Evolutionary conservation across 2,329 filamentous ascomycete genomes (phyloP), one percentile per base, ranked within the genome.

Genomic region (Emergomyces africanus): DNA sequence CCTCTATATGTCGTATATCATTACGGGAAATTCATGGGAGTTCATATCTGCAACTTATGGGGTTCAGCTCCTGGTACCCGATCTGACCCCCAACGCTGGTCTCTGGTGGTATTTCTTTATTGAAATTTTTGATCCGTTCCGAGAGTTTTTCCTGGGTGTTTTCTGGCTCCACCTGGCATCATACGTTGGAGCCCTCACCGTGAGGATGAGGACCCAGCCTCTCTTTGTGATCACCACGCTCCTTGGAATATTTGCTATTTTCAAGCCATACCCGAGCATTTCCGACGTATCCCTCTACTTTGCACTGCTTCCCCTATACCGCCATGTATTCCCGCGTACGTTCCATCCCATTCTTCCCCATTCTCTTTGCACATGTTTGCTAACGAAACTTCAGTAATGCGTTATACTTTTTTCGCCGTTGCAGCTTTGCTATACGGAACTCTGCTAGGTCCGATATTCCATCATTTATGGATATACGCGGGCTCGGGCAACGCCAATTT

Each of bases 41-140:
- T 99, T 97, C 68, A 74, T 97, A 23, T 75, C 81, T 8, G 90
- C 90, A 23, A 96, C 94, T 0, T 99, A 99, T 73, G 90, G 92
- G 65, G 89, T 95, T 53, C 91, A 96, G 66, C 81, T 99, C 42
- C 84, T 94, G 0, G 82, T 99, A 2, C 89, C 90, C 9, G 94
- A 99, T 70, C 80, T 99, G 46, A 95, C 92, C 0, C 94, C 94
- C 14, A 99, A 97, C 65, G 88, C 95, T 35, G 94, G 94, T 1
- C 79, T 99, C 1, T 99, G 94, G 94, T 99, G 94, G 94, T 99
- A 99, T 75, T 99, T 99, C 76, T 97, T 99, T 71, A 95, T 95
- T 65, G 92, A 99, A 71, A 99, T 99, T 85, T 99, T 99, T 71
- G 94, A 99, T 75, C 92, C 91, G 0, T 99, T 99, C 80, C 83